Evolutionary conservation across 2,329 filamentous ascomycete genomes (phyloP), one percentile per base, ranked within the genome.

Genomic region (Eurotiales sp.): DNA sequence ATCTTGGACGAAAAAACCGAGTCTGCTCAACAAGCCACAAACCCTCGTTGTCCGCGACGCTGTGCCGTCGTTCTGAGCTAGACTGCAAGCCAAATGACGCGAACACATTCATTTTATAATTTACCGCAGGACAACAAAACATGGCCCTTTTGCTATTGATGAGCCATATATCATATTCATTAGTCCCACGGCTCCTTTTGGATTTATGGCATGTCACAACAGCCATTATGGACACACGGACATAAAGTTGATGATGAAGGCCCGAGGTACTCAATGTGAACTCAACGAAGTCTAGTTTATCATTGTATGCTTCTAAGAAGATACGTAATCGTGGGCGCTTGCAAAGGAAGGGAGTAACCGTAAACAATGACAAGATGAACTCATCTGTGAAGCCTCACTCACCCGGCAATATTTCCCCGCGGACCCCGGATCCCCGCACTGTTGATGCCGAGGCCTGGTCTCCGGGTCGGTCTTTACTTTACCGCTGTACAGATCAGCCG

Each of bases 21-120:
- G 59, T 77, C 72, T 0, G 74, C 83, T 25, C 81, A 84, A 58
- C 81, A 84, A 61, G 76, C 81, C 5, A 83, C 79, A 17, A 84
- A 84, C 61, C n/a, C n/a, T 80, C 79, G 2, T 68, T 84, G 0
- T 64, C 72, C 1, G 64, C 84, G 32, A 83, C 80, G 2, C 66
- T 82, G 47, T 84, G 81, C 65, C 64, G 66, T 8, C 71, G 77
- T 2, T 56, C 65, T 2, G 78, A 83, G 39, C 57, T 65, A 0
- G 48, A 15, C 0, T 84, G 81, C 59, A 44, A 61, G 0, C 62
- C 71, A 0, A 65, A 67, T 39, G 67, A 72, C 5, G 55, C 54
- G 17, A 82, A 83, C 58, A 83, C 81, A 0, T 81, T 80, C 60
- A 66, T 83, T 53, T 84, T 43, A 71, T 70, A 4, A 71, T 84